Base-by-base conservation (phyloP, 2,329 filamentous ascomycete genomes). In the Aspergillus ustus region DNA sequence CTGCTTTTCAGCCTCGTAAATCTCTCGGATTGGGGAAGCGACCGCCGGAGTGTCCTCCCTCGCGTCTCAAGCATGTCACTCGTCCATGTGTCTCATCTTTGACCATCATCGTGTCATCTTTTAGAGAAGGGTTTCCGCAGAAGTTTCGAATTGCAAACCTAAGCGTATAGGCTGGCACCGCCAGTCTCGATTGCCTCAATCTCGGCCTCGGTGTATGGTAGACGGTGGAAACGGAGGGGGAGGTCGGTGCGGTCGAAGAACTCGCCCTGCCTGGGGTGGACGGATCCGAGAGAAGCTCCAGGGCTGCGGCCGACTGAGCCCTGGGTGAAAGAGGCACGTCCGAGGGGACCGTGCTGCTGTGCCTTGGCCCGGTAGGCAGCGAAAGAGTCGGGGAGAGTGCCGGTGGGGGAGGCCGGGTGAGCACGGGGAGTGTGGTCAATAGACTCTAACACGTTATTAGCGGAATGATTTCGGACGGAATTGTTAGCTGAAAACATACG, bases 171-270 rank as follows among this genome's bases (percentile, higher is more conserved):
- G 72, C 86, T 90, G 37, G 94, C 95, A 60, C 95, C 95, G 59
- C 93, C 95, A 59, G 92, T 95, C 86, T 97, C 93, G 73, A 99
- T 86, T 22, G 93, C 93, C 78, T 98, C 95, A 63, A 99, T 99
- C 85, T 99, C 95, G 48, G 89, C 88, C 69, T 89, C 79, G 43
- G 86, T 89, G 80, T 93, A 91, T 13, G 87, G 85, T 52, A 86
- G 82, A 67, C 92, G 86, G 73, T 89, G 87, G 86, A 97, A 99
- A 71, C 94, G 87, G 65, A 83, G 76, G 19, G 95, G 94, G 25
- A 99, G 88, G 80, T 99, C 91, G 69, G 87, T 91, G 70, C 93
- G 88, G 78, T 98, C 95, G 75, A 97, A 97, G 78, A 85, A 92
- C 77, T 92, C 82, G 69, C 94, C 94, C 72, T 87, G 79, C 62